Evolutionary conservation across 495 filamentous ascomycete genomes (phyloP).

Genomic region (Penicillium lagena): DNA sequence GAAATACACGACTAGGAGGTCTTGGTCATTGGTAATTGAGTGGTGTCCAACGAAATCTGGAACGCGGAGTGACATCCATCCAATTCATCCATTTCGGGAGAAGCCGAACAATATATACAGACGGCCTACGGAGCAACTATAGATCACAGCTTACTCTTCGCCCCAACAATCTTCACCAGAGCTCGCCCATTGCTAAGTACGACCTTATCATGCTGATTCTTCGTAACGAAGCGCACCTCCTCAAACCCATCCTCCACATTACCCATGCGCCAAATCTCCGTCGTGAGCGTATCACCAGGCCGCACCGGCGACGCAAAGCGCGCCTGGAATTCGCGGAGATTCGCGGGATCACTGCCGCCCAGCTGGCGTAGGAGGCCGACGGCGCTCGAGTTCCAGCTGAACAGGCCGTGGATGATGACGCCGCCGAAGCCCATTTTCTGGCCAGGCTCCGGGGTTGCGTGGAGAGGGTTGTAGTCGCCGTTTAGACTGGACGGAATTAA

Average conservation of each 20-base stretch:
- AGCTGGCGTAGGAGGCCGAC: slow-evolving; percentile 68
- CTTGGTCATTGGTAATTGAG: too few species aligned
- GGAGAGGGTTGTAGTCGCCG: slow-evolving; percentile 88
- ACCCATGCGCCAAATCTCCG: slow-evolving; percentile 47
- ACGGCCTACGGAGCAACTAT: too few species aligned
- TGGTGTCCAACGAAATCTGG: too few species aligned
- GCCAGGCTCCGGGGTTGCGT: slow-evolving; percentile 77
- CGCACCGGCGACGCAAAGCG: slow-evolving; percentile 79
- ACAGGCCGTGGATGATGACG: slow-evolving; percentile 82
- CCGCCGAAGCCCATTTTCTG: slow-evolving; percentile 87
- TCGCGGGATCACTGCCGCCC: slow-evolving; percentile 69
- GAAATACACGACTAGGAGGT: too few species aligned
- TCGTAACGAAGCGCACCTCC: slow-evolving; percentile 72
- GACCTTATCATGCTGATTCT: slow-evolving; percentile 63
- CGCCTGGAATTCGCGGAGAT: slow-evolving; percentile 81
- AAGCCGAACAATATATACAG: too few species aligned
- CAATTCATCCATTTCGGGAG: too few species aligned
- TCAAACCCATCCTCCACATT: slow-evolving; percentile 61
- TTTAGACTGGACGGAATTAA: slow-evolving; percentile 48
- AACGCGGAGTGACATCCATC: too few species aligned
- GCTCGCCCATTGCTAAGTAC: slow-evolving; percentile 79
- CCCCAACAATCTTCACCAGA: slow-evolving; percentile 56
- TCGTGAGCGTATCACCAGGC: slow-evolving; percentile 53
- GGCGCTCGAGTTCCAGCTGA: slow-evolving; percentile 73
- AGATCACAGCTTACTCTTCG: slow-evolving; percentile 58